Conservation (phyloP, 305 asterid genomes). For the Fraxinus latifolia region DNA sequence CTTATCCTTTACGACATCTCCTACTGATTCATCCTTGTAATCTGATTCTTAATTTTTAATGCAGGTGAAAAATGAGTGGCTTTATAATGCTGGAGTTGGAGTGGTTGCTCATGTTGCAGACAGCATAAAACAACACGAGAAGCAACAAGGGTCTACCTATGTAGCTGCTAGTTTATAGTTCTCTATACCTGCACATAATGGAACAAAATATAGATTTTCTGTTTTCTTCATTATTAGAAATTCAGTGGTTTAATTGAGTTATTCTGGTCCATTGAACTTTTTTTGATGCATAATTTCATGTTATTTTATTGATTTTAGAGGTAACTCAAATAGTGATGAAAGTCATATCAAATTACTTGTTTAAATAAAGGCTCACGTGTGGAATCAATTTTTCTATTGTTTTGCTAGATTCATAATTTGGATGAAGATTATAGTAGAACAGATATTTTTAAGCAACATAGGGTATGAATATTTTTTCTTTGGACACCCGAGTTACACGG, state of each 20-base stretch:
- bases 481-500: neutral
- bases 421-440: neutral
- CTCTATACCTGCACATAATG: neutral
- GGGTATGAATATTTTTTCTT: neutral
- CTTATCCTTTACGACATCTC: neutral
- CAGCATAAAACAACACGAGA: constrained; percentile 66
- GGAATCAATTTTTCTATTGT: neutral
- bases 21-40: neutral
- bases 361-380: neutral
- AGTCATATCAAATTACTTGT: neutral
- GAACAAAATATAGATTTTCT: neutral
- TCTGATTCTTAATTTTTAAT: neutral
- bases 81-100: constrained; percentile 81
- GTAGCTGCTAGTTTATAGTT: constrained; percentile 48
- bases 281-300: neutral
- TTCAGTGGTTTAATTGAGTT: neutral
- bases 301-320: neutral
- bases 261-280: neutral
- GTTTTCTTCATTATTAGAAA: neutral
- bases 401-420: neutral
- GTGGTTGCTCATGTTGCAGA: constrained; percentile 91
- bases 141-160: constrained; percentile 41
- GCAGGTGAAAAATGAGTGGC: constrained; percentile 83
- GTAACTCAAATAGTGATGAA: neutral
- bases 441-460: neutral